Base-by-base conservation (phyloP, 2,329 filamentous ascomycete species). In the Diaporthe longicolla region DNA sequence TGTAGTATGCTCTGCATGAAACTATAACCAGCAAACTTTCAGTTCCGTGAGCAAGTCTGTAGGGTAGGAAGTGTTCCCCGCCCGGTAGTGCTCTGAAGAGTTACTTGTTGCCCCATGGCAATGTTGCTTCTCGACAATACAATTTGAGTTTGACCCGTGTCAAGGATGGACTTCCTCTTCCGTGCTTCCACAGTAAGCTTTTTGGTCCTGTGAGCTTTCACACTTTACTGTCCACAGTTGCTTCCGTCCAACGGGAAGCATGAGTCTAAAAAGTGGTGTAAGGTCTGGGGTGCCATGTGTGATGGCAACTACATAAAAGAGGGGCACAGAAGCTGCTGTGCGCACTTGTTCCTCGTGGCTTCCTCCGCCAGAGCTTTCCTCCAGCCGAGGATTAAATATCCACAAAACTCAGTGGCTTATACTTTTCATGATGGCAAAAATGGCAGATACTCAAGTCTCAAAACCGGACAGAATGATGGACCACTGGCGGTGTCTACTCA, bases 401-500 rank as follows among this genome's bases (percentile, higher is more conserved):
- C 26, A 21, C n/a, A 4, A n/a, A 35, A 24, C 8, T 48, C 21
- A 0, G 21, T 1, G 11, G 13, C 26, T n/a, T 52, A 11, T 17
- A 9, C 1, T 37, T 9, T 9, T 52, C 3, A 24, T 37, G 17
- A 32, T 26, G 29, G 7, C 3, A 8, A 40, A 6, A 37, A 66
- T 66, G 21, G 13, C 29, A 7, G 29, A 17, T 10, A 19, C 21
- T 37, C 1, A 13, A 52, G n/a, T 24, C 15, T 6, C 45, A 37
- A 66, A 10, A 4, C 29, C 26, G 8, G 24, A 66, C 45, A n/a
- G 45, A 4, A 37, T 66, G 45, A 26, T 19, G 29, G 29, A 66
- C 45, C 63, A 66, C 17, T 52, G 63, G 63, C 52, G 45, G 13
- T 52, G 45, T n/a, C 45, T 66, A 15, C 29, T 66, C 21, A 66